A percentile compares a stretch with the other conserved stretches of the same genome.
Evolutionary conservation across 495 filamentous ascomycete species (phyloP).

Genomic region (Chaetomidium leptoderma): DNA sequence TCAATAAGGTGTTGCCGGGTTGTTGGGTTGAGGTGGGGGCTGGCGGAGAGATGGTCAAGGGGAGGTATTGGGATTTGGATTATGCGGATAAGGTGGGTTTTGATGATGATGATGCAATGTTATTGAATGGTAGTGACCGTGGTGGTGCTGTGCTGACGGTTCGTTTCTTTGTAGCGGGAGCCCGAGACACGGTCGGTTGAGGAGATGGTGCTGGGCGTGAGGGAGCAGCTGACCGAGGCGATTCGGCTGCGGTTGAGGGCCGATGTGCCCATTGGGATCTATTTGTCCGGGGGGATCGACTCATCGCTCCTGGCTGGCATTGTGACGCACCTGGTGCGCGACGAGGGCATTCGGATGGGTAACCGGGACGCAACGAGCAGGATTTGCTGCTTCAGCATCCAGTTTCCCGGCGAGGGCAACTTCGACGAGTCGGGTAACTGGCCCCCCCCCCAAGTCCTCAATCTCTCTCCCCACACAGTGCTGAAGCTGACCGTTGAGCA

Average conservation of each 20-base stretch:
- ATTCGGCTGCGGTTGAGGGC: conserved; percentile 47
- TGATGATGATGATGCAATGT: no score
- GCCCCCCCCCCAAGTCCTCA: no score
- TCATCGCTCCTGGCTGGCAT: conserved; percentile 52
- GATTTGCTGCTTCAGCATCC: conserved; percentile 44
- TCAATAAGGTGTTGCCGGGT: conserved; percentile 38
- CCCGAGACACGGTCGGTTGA: conserved; percentile 36
- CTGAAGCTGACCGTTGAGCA: conserved; percentile 5
- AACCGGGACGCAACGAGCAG: conserved; percentile 29
- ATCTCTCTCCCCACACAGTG: no score
- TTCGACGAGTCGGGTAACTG: conserved; percentile 45
- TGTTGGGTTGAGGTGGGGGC: conserved; percentile 32
- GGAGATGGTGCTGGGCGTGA: conserved; percentile 46
- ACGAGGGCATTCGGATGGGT: conserved; percentile 37
- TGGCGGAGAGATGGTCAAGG: conserved; percentile 28
- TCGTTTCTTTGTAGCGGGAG: conserved; percentile 15
- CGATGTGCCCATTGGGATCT: conserved; percentile 52
- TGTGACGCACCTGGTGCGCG: conserved; percentile 42
- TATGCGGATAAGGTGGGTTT: conserved; percentile 44
- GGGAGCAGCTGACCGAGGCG: conserved; percentile 43
- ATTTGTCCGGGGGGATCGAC: conserved; percentile 52
- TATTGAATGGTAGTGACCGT: not conserved
- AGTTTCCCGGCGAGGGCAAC: conserved; percentile 44
- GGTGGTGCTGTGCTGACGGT: not conserved
- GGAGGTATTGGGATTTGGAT: conserved; percentile 47